phyloP scores from a whole-genome alignment of 2,329 filamentous ascomycete species.

The Cladosporium sp. region DNA sequence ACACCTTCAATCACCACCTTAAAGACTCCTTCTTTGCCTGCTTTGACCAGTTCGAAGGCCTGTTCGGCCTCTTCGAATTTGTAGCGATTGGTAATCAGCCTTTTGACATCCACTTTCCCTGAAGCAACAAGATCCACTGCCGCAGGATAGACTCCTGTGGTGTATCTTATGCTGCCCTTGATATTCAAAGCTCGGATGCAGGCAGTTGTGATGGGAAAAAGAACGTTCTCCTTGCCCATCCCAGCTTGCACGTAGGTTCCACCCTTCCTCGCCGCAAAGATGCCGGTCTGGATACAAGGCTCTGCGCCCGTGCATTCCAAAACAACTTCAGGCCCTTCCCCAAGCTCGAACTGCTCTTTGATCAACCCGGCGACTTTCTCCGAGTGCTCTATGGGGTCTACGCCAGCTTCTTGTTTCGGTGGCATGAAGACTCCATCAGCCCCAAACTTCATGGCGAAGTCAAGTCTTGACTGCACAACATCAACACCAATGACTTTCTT shows the following conservation, averaged over 20 bases:
- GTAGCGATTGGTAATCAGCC: slow-evolving; percentile 73
- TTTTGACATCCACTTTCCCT: slow-evolving; percentile 71
- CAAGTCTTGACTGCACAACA: slow-evolving; percentile 54
- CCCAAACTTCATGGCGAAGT: slow-evolving; percentile 54
- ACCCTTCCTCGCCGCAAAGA: slow-evolving; percentile 68
- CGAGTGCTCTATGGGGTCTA: slow-evolving; percentile 40
- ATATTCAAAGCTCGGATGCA: slow-evolving; percentile 84
- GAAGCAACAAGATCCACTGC: slow-evolving; percentile 73
- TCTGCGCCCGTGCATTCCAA: slow-evolving; percentile 81
- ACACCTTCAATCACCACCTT: slow-evolving; percentile 49
- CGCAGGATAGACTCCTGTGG: slow-evolving; percentile 70
- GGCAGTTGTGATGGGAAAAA: slow-evolving; percentile 84
- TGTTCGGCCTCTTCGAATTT: slow-evolving; percentile 77
- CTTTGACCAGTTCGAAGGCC: slow-evolving; percentile 81
- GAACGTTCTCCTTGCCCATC: slow-evolving; percentile 83
- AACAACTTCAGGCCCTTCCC: slow-evolving; percentile 68
- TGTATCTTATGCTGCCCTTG: slow-evolving; percentile 62
- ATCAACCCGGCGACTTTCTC: slow-evolving; percentile 26
- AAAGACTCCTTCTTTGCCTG: slow-evolving; percentile 40
- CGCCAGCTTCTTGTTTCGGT: slow-evolving; percentile 33
- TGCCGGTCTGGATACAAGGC: slow-evolving; percentile 71
- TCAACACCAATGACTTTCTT: slow-evolving; percentile 43
- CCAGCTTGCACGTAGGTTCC: slow-evolving; percentile 80
- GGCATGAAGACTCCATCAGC: slow-evolving; percentile 30
- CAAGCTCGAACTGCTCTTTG: slow-evolving; percentile 25